Conservation (phyloP, 768 basidiomycete genomes). For the Udeniomyces megalosporus region DNA sequence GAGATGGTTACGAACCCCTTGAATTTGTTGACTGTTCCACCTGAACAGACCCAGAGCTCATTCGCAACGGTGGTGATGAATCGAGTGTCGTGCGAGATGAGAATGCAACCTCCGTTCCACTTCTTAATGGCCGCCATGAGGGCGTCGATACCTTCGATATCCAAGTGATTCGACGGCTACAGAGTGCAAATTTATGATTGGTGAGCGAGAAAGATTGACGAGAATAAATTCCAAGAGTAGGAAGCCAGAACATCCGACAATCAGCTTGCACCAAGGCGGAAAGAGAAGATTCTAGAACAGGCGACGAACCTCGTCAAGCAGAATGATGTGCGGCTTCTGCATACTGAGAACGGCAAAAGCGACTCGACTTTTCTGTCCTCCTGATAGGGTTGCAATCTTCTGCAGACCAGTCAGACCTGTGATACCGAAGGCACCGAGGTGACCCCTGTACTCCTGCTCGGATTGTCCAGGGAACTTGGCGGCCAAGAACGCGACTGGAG, state of each 20-base stretch:
- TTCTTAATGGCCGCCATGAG: constrained; percentile 54
- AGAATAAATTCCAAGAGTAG: background rate
- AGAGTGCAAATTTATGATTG: background rate
- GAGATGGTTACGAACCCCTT: constrained; percentile 34
- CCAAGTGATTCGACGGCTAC: constrained; percentile 3
- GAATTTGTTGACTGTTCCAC: constrained; percentile 65
- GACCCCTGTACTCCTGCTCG: constrained; percentile 87
- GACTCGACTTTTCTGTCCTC: constrained; percentile 15
- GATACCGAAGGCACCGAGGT: constrained; percentile 93
- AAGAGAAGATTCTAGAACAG: background rate
- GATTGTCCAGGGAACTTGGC: constrained; percentile 81
- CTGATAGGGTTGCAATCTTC: constrained; percentile 67
- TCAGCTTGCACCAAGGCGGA: too few relatives aligned
- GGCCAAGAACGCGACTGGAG: constrained; percentile 86
- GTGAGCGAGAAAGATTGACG: too few relatives aligned
- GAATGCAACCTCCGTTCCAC: constrained; percentile 38
- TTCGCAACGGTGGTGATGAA: constrained; percentile 81
- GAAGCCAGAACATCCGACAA: constrained; percentile 8
- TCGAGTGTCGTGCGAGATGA: constrained; percentile 88
- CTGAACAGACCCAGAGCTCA: constrained; percentile 89
- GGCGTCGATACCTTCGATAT: constrained; percentile 73
- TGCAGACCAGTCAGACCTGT: constrained; percentile 82
- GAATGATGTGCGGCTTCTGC: constrained; percentile 73
- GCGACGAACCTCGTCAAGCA: constrained; percentile 70
- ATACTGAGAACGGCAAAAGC: constrained; percentile 36